Evolutionary conservation across 1,139 yeast genomes (phyloP), one percentile per base, ranked within the genome.

Genomic region (Hansenula anomala): DNA sequence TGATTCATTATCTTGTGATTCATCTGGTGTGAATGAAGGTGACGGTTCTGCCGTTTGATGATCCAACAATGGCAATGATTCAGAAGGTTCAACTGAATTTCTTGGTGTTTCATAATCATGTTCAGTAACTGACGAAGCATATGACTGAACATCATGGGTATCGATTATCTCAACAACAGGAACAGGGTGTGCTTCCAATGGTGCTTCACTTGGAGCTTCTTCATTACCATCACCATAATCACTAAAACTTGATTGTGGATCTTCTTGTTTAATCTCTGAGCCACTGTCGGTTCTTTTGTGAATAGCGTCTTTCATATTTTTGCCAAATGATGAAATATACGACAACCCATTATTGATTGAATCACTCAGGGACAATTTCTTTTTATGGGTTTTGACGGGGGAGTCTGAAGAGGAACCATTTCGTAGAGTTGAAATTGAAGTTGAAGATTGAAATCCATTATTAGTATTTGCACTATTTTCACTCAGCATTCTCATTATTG

Each of bases 351-450:
- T 38, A 7, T 34, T 38, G 28, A 51, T 47, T 2, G 55, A 48
- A 5, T 44, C 48, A 31, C 48, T 43, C 7, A 50, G n/a, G 7
- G 55, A 50, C 4, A 41, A 12, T 25, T 48, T 43, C 40, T 46
- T 48, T 27, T 38, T 44, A 28, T 48, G 54, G 5, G 31, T 33
- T 28, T 39, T 46, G 9, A 20, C 9, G 12, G 29, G 28, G 5
- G 28, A 26, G 17, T 25, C 7, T n/a, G 26, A 22, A 30, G 48
- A n/a, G n/a, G n/a, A 57, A 33, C 44, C 46, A 10, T 60, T 59
- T 6, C 58, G 51, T n/a, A 64, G 36, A 27, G 67, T 63, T 6
- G 62, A 55, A 9, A 63, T 49, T 1, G 65, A 58, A 37, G 50
- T 53, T n/a, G 56, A 37, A 1, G 63, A 56, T 4, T 56, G 57